phyloP scores from a whole-genome alignment of 257 asterid species.

The Fraxinus americana region DNA sequence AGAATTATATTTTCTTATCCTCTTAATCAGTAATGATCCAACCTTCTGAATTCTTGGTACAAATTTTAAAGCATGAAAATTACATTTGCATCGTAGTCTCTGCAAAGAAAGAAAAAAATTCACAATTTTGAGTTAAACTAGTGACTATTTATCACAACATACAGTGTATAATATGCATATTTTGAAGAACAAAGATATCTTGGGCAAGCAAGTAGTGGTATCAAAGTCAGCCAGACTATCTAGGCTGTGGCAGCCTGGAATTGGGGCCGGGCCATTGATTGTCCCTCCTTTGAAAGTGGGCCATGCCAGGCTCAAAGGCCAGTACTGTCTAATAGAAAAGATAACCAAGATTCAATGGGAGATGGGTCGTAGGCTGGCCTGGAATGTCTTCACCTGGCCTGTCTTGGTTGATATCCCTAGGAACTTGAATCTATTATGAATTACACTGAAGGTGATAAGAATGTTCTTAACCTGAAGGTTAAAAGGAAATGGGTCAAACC shows the following conservation, averaged over 20 bases:
- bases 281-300: not conserved
- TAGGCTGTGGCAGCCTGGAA: not conserved
- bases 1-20: slow-evolving; percentile 54
- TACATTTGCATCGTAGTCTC: slow-evolving; percentile 93
- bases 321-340: not conserved
- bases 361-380: not conserved
- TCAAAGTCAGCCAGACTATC: not conserved
- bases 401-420: not conserved
- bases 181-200: not conserved
- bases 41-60: slow-evolving; percentile 67
- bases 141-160: not conserved
- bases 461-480: slow-evolving; percentile 65
- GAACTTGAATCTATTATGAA: not conserved
- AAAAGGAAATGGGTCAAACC: slow-evolving; percentile 75
- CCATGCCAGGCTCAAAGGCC: not conserved
- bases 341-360: not conserved
- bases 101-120: slow-evolving; percentile 34
- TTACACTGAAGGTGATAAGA: not conserved
- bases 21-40: slow-evolving; percentile 61
- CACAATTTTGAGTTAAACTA: slow-evolving; percentile 20
- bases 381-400: not conserved
- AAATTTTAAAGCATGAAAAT: slow-evolving; percentile 87
- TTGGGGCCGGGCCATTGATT: too few species aligned
- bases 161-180: not conserved
- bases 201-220: not conserved